Evolutionary conservation across 202 grass and related monocot genomes (phyloP), one percentile per base, ranked within the genome.

Genomic region (Saccharum hybrid): DNA sequence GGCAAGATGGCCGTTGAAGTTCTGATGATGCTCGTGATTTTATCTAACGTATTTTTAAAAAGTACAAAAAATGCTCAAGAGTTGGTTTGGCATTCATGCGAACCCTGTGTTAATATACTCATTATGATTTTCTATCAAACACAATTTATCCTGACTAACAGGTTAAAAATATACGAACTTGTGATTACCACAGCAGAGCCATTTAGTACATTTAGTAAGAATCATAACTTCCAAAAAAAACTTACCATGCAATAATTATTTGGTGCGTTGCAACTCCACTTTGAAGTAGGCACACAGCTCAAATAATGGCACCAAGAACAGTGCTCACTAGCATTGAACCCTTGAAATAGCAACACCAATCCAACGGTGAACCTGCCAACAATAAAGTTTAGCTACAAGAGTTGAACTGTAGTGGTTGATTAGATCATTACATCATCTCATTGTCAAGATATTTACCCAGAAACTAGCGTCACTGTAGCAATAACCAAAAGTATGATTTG

Each of bases 281-380:
- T 91, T 81, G 86, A 91, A 81, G 92, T 98, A 62, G 95, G 95
- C 68, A 94, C 82, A 66, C 95, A 98, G 82, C 88, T 98, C 59
- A 98, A 59, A 81, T 98, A 98, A 84, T 94, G 92, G 76, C 95
- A 98, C 95, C 92, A 98, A 10, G 90, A 90, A 77, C 93, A 93
- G 71, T 90, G 83, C 46, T 95, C 61, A 45, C 84, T 95, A 54
- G 90, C 85, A 90, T 98, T 66, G 74, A 84, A 83, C 22, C 89
- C 89, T 79, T 69, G 73, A 77, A 96, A 85, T 66, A 98, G 81
- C 69, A 91, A 79, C 52, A 91, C 75, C 52, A 89, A 68, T 36
- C 91, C 89, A 80, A 95, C 33, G 34, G 81, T 86, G 66, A 98
- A 98, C 83, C 96, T 98, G 81, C 75, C 86, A 82, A 78, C 61